These are phyloP conservation scores for Eucalyptus regnans DNA, from an alignment of 345 rosid genomes.

Conservation along the genomic window DNA sequence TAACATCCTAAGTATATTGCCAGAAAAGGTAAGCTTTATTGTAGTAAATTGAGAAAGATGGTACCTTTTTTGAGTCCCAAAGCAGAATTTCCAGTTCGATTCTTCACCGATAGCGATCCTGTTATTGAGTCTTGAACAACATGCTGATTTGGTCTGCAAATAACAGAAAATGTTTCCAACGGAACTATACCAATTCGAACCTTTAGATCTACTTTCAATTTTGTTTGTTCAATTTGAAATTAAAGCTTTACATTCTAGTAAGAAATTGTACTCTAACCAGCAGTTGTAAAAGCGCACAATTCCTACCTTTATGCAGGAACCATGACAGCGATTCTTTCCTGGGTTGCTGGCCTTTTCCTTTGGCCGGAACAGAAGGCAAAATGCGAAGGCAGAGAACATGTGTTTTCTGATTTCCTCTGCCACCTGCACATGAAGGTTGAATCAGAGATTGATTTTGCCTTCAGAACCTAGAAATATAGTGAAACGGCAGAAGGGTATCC, in stretches of 20 bases:
- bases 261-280: background rate
- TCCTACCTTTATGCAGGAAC: background rate
- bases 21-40: background rate
- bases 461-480: background rate
- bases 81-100: background rate
- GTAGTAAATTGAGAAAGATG: background rate
- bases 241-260: background rate
- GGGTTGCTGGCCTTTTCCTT: constrained; percentile 23
- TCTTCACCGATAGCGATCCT: background rate
- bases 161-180: background rate
- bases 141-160: background rate
- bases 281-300: background rate
- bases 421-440: background rate
- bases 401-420: background rate
- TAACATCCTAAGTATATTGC: background rate
- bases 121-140: background rate
- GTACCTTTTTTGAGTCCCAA: background rate
- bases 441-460: background rate
- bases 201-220: background rate
- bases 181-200: background rate
- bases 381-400: background rate
- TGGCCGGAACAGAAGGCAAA: constrained; percentile 1
- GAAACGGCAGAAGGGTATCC: background rate
- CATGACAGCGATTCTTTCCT: background rate
- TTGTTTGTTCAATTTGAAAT: background rate